Conservation (phyloP, 1,284 basidiomycete genomes). For the Fomitopsis pinicola region DNA sequence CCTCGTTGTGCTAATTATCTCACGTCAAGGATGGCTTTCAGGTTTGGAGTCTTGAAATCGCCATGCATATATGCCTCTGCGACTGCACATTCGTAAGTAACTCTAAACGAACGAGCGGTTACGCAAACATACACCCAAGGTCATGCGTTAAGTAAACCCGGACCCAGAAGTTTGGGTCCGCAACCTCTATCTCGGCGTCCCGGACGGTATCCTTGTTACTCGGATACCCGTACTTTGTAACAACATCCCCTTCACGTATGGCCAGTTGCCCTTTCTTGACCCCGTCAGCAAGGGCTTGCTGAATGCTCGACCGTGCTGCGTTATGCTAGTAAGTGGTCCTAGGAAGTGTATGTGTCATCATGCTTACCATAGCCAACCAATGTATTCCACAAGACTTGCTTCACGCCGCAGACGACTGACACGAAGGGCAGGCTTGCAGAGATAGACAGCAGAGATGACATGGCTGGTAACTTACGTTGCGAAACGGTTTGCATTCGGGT, state of each 20-base stretch:
- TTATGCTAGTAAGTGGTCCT: background rate
- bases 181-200: background rate
- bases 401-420: background rate
- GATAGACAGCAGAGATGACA: background rate
- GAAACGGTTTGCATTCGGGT: no score
- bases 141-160: constrained; percentile 26
- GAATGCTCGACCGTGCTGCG: background rate
- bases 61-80: constrained; percentile 82
- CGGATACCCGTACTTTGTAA: background rate
- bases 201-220: background rate
- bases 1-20: constrained; percentile 25
- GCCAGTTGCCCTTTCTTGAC: background rate
- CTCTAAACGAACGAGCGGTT: background rate
- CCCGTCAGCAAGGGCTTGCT: background rate
- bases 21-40: constrained; percentile 77
- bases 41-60: constrained; percentile 69
- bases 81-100: background rate
- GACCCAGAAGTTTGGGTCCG: constrained; percentile 7
- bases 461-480: background rate
- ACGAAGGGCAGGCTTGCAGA: background rate
- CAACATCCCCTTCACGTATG: background rate
- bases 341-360: background rate
- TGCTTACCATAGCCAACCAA: background rate
- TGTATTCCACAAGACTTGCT: background rate
- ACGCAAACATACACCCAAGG: constrained; percentile 53